These are phyloP conservation scores for Leptographium procerum DNA, from an alignment of 2,329 filamentous ascomycete genomes.

Conservation along the genomic window DNA sequence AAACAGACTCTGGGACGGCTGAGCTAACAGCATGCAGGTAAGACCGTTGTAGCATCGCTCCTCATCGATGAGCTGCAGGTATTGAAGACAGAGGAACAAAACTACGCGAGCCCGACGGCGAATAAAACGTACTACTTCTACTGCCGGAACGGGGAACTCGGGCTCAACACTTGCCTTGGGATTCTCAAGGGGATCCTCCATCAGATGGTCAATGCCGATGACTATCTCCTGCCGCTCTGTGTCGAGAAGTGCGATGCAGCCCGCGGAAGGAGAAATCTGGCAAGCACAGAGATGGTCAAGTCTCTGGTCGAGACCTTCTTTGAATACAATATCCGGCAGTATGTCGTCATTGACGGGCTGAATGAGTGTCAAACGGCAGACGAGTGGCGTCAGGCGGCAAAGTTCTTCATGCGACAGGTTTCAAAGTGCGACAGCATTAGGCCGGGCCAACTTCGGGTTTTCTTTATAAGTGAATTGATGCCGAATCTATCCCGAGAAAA, in stretches of 20 bases:
- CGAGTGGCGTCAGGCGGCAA: background rate
- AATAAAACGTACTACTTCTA: background rate
- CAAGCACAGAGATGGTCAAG: background rate
- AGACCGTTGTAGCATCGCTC: background rate
- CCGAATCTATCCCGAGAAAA: background rate
- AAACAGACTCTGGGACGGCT: background rate
- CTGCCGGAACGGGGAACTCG: background rate
- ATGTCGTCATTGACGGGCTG: background rate
- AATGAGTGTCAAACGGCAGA: background rate
- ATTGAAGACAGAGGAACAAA: background rate
- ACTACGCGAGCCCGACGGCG: background rate
- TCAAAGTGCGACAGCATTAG: background rate
- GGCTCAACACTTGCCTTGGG: background rate
- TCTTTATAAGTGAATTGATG: background rate
- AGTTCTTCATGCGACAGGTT: background rate
- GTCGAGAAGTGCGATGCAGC: background rate
- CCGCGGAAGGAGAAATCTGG: background rate
- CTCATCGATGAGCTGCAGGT: background rate
- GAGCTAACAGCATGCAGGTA: background rate
- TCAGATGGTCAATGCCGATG: background rate
- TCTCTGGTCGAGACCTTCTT: background rate
- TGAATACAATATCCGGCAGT: background rate
- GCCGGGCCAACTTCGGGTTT: background rate
- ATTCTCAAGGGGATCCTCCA: background rate
- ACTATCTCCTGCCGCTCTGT: background rate